These are phyloP conservation scores for Botrytis squamosa DNA, from an alignment of 2,329 filamentous ascomycete species.

Conservation along the genomic window DNA sequence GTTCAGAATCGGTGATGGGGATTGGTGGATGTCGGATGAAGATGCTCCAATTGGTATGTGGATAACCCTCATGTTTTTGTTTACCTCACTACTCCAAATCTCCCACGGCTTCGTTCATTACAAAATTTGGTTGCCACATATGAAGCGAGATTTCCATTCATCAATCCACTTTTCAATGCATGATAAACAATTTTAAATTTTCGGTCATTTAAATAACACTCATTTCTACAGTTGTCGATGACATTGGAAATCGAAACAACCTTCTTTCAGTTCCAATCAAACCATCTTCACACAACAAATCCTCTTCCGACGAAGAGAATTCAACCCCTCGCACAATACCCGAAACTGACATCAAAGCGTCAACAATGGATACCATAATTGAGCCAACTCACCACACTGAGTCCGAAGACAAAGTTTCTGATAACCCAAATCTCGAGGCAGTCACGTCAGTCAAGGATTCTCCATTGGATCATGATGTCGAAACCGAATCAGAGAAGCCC, in stretches of 20 bases:
- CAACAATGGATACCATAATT: neutral
- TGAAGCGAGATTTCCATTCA: neutral
- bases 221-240: slow-evolving; percentile 47
- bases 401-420: neutral
- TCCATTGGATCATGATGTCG: neutral
- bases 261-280: slow-evolving; percentile 42
- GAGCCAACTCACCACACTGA: neutral
- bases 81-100: neutral
- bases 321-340: slow-evolving; percentile 14
- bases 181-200: neutral
- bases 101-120: neutral
- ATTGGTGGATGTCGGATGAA: slow-evolving; percentile 71
- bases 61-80: neutral
- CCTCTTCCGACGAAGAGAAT: slow-evolving; percentile 5
- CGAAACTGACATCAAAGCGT: neutral
- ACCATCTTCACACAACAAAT: slow-evolving; percentile 14
- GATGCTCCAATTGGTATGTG: slow-evolving; percentile 56
- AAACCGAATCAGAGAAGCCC: neutral
- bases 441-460: neutral
- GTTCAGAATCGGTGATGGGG: slow-evolving; percentile 63
- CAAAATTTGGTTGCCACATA: neutral
- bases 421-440: neutral
- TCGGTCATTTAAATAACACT: slow-evolving; percentile 6
- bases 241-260: slow-evolving; percentile 55
- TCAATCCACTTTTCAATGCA: neutral